A percentile compares a stretch with the other conserved stretches of the same genome.
phyloP scores from a whole-genome alignment of 2,329 filamentous ascomycete genomes.

The Sporothrix luriei region DNA sequence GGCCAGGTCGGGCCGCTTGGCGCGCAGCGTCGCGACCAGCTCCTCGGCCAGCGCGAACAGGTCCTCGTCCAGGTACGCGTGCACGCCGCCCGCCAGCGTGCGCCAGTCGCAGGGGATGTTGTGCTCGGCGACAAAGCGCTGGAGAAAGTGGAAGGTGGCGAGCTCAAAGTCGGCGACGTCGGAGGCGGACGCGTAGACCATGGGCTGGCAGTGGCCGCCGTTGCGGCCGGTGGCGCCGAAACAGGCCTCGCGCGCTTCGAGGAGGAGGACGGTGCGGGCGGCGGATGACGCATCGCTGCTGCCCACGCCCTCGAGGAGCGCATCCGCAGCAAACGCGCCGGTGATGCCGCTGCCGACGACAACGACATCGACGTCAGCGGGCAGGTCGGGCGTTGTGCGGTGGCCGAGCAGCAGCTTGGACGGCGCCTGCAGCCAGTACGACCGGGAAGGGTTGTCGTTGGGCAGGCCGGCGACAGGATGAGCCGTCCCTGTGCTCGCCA shows the following conservation, averaged over 20 bases:
- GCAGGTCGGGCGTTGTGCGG: slow-evolving; percentile 65
- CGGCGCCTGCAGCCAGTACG: slow-evolving; percentile 75
- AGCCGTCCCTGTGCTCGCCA: not conserved
- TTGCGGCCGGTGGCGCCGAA: slow-evolving; percentile 80
- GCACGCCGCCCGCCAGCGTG: slow-evolving; percentile 60
- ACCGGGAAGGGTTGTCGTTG: slow-evolving; percentile 60
- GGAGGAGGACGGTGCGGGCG: slow-evolving; percentile 62
- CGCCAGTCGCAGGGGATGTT: slow-evolving; percentile 71
- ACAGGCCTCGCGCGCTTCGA: slow-evolving; percentile 78
- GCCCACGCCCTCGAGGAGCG: slow-evolving; percentile 50
- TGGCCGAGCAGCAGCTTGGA: slow-evolving; percentile 67
- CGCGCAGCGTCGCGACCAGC: slow-evolving; percentile 55
- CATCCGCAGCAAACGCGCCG: slow-evolving; percentile 70
- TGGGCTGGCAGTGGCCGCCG: slow-evolving; percentile 74
- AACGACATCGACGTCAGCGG: slow-evolving; percentile 65
- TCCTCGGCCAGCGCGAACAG: slow-evolving; percentile 56
- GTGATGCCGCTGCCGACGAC: slow-evolving; percentile 77
- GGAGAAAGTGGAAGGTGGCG: slow-evolving; percentile 64
- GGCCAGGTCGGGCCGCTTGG: slow-evolving; percentile 60
- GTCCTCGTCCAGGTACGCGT: slow-evolving; percentile 61
- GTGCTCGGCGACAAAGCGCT: slow-evolving; percentile 58
- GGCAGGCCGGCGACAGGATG: slow-evolving; percentile 56
- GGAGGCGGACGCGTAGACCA: slow-evolving; percentile 62
- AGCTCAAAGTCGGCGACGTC: slow-evolving; percentile 72
- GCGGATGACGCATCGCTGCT: slow-evolving; percentile 39